phyloP scores from a whole-genome alignment of 1,284 basidiomycete species.

The Apiotrichum sp. region DNA sequence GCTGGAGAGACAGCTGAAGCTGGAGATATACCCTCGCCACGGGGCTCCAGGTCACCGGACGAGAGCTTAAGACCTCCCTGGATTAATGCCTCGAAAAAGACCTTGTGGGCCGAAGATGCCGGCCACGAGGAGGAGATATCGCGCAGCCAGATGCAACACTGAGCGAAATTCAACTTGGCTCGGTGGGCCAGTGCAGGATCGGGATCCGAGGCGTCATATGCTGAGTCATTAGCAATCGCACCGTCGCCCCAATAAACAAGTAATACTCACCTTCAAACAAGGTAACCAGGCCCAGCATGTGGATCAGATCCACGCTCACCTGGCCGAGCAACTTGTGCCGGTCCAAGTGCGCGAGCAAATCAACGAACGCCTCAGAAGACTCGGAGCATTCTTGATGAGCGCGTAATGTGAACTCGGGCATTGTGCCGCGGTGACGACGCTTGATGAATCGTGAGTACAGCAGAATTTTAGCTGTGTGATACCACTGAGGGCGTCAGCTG shows the following conservation, averaged over 20 bases:
- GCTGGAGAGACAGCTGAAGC: constrained; percentile 1
- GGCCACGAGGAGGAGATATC: constrained; percentile 39
- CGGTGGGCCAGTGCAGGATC: constrained; percentile 22
- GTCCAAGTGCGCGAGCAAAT: constrained; percentile 33
- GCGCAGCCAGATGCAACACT: constrained; percentile 42
- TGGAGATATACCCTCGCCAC: neutral
- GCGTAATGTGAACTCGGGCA: constrained; percentile 10
- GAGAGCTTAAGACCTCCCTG: constrained; percentile 30
- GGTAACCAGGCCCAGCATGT: constrained; percentile 38
- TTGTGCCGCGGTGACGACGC: constrained; percentile 6
- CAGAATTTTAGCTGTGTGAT: constrained; percentile 33
- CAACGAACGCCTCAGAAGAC: constrained; percentile 32
- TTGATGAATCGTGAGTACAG: constrained; percentile 37
- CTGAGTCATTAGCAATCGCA: constrained; percentile 3
- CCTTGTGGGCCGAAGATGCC: constrained; percentile 36
- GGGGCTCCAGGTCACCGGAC: constrained; percentile 7
- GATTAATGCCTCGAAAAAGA: constrained; percentile 44
- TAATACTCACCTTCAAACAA: constrained; percentile 33
- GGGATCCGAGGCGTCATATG: constrained; percentile 23
- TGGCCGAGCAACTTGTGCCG: constrained; percentile 29
- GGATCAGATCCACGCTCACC: constrained; percentile 39
- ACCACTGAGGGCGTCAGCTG: constrained; percentile 29
- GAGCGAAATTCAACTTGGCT: constrained; percentile 36
- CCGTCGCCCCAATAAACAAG: neutral
- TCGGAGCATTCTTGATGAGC: constrained; percentile 33